A percentile compares a stretch with the other conserved stretches of the same genome.
Conservation (phyloP, 2,329 filamentous ascomycete genomes). For the Cladosporium sp. region DNA sequence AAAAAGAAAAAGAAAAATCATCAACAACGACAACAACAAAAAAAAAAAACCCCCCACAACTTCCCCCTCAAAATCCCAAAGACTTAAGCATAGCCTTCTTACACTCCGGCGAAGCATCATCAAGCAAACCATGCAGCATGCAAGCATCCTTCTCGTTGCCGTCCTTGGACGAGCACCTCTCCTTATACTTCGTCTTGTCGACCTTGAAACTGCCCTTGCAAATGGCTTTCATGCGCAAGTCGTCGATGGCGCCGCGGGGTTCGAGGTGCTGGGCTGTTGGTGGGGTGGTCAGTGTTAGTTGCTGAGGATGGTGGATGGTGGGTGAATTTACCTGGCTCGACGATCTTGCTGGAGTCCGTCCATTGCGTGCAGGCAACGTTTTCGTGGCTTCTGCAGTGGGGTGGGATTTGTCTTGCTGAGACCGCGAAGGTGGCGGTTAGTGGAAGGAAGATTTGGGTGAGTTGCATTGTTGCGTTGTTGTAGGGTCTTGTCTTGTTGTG, state of each 20-base stretch:
- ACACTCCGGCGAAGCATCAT: neutral
- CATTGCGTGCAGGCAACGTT: too few species aligned
- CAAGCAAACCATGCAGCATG: neutral
- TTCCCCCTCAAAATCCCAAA: neutral
- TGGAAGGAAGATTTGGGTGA: neutral
- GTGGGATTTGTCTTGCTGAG: neutral
- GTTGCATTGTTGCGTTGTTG: neutral
- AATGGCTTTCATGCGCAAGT: neutral
- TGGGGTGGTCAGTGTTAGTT: neutral
- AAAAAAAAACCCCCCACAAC: too few species aligned
- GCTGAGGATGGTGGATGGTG: neutral
- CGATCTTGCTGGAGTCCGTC: too few species aligned
- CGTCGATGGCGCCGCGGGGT: neutral
- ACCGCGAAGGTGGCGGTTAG: neutral
- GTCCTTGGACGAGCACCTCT: neutral
- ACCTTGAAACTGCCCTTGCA: slow-evolving; percentile 1
- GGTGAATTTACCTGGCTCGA: too few species aligned
- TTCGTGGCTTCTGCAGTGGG: too few species aligned
- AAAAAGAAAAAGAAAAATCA: too few species aligned
- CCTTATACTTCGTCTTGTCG: neutral
- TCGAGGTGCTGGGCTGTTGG: neutral
- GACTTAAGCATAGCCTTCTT: neutral
- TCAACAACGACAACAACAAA: too few species aligned
- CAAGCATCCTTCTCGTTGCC: neutral
- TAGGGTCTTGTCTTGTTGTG: neutral